A percentile compares a stretch with the other conserved stretches of the same genome.
phyloP scores from a whole-genome alignment of 2,329 filamentous ascomycete genomes.

The Paecilomyces fulvus region DNA sequence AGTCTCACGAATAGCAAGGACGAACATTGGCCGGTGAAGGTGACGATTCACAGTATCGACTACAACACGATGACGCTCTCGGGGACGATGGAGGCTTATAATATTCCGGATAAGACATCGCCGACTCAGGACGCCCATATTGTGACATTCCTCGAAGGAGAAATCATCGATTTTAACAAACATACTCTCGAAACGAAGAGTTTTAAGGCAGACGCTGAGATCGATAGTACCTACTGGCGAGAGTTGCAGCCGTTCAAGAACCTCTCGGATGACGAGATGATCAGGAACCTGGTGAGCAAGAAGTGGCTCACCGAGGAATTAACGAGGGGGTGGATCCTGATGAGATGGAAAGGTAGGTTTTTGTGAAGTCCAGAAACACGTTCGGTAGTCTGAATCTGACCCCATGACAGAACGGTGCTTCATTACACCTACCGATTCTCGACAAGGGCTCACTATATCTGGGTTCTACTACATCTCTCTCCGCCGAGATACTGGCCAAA shows the following conservation, averaged over 20 bases:
- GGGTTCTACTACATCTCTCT: conserved; percentile 45
- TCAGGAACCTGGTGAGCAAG: conserved; percentile 36
- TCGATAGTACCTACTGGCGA: conserved; percentile 42
- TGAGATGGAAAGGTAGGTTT: conserved; percentile 43
- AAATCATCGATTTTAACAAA: conserved; percentile 56
- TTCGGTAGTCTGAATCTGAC: not conserved
- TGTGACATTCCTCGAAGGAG: conserved; percentile 59
- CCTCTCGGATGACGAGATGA: conserved; percentile 35
- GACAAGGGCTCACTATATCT: conserved; percentile 41
- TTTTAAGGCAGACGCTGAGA: conserved; percentile 38
- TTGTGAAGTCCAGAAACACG: not conserved
- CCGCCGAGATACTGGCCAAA: conserved; percentile 35
- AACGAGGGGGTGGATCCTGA: conserved; percentile 39
- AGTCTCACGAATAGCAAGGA: conserved; percentile 28
- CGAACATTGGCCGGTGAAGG: conserved; percentile 60
- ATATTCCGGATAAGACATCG: conserved; percentile 49
- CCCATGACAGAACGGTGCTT: conserved; percentile 37
- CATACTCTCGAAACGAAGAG: conserved; percentile 41
- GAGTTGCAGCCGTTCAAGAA: conserved; percentile 40
- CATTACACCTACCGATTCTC: conserved; percentile 38
- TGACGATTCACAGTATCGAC: conserved; percentile 56
- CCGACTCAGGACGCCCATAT: conserved; percentile 42
- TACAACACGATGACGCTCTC: conserved; percentile 53
- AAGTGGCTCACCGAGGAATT: conserved; percentile 36
- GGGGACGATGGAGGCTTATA: conserved; percentile 63